Conservation (phyloP, 768 basidiomycete genomes). For the Scleroderma citrinum region DNA sequence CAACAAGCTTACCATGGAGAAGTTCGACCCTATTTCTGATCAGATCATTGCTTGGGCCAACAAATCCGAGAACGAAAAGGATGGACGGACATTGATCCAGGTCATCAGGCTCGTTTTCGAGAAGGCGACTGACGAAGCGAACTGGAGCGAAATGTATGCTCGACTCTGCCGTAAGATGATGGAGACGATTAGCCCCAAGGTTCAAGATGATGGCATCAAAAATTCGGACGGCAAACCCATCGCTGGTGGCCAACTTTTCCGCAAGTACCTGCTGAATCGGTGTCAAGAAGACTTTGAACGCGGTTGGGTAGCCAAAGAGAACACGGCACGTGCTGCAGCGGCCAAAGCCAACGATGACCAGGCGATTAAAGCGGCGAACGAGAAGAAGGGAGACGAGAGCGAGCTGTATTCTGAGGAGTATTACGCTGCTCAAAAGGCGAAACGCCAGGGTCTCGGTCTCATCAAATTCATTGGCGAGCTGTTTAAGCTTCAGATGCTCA, state of each 20-base stretch:
- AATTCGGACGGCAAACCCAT: conserved; percentile 82
- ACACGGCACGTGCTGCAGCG: conserved; percentile 80
- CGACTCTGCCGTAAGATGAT: conserved; percentile 93
- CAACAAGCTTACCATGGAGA: conserved; percentile 96
- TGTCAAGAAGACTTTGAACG: conserved; percentile 98
- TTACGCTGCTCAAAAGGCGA: conserved; percentile 93
- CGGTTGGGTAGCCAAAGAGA: conserved; percentile 88
- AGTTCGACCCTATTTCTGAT: conserved; percentile 91
- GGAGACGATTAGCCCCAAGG: conserved; percentile 83
- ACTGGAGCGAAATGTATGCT: conserved; percentile 97
- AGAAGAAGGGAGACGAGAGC: conserved; percentile 51
- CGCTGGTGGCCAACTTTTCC: conserved; percentile 89
- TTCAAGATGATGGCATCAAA: conserved; percentile 84
- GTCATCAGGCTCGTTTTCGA: conserved; percentile 96
- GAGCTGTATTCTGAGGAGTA: conserved; percentile 94
- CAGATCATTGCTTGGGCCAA: conserved; percentile 96
- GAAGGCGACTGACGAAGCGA: conserved; percentile 94
- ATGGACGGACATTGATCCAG: conserved; percentile 90
- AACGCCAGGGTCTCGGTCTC: conserved; percentile 93
- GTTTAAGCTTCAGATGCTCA: conserved; percentile 98
- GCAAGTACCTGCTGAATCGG: conserved; percentile 92
- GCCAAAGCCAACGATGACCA: conserved; percentile 82
- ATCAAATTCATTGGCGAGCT: conserved; percentile 98
- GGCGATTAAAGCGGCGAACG: conserved; percentile 64
- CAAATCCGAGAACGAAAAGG: conserved; percentile 86